Evolutionary conservation across 2,329 filamentous ascomycete genomes (phyloP), one percentile per base, ranked within the genome.

Genomic region (Raffaelea albimanens): DNA sequence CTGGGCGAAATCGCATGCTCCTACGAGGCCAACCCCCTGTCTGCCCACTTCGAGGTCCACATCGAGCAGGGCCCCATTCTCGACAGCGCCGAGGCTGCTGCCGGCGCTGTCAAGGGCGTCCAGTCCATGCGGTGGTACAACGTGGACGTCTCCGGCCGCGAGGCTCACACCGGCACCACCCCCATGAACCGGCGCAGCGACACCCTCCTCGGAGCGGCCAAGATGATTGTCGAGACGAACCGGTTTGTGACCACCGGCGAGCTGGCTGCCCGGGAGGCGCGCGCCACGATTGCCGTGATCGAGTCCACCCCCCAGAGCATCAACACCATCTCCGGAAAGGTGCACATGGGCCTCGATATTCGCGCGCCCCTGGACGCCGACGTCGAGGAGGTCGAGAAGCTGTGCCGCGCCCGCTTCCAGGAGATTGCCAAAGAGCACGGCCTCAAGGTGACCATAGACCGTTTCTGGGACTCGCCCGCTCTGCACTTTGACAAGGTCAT

Each of bases 61-160:
- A 91, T 91, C 46, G 87, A 94, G 61, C 88, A 94, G 61, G 86
- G 86, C 0, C 85, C 86, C 0, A 77, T 87, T 31, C 72, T 94
- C 1, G 81, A 90, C 57, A 72, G 72, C 16, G 70, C 75, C 25
- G 65, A 71, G 25, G 73, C 80, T 53, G 80, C 80, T 46, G 73
- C 91, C 45, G 82, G 83, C 20, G 73, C 86, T 7, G 85, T 90
- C 4, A 74, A 76, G 29, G 84, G 83, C 2, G 84, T 85, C 1
- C 85, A 89, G 59, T 82, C 82, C 5, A 88, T 86, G 61, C 77
- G 79, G 49, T 89, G 85, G 85, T 81, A 80, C 61, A 83, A 77
- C 0, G 62, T 89, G 34, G 77, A 75, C 5, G 73, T 89, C 3
- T 68, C 68, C 10, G 85, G 85, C 2, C 68, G 77, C 54, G 84